Conservation (phyloP, 202 grass and related monocot genomes). For the Carex sylvatica region DNA sequence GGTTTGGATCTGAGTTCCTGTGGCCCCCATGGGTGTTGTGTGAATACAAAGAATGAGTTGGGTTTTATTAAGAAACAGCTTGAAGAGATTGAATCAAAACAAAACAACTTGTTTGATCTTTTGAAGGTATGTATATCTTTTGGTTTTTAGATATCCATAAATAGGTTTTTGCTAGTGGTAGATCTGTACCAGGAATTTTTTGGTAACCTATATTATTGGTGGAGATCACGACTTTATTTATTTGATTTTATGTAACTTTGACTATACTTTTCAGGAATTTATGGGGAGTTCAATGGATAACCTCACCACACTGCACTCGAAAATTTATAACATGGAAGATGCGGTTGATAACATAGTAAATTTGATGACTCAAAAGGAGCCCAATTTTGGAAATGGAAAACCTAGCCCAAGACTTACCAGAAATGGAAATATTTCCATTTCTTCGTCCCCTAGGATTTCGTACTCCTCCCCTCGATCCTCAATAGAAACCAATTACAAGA, state of each 20-base stretch:
- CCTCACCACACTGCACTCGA: conserved; percentile 60
- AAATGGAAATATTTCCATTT: conserved; percentile 49
- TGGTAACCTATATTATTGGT: conserved; percentile 1
- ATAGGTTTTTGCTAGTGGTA: background rate
- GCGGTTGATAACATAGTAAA: conserved; percentile 55
- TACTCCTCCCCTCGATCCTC: conserved; percentile 59
- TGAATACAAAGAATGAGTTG: conserved; percentile 69
- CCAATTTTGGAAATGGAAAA: conserved; percentile 28
- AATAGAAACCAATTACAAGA: conserved; percentile 57
- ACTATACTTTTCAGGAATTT: conserved; percentile 54
- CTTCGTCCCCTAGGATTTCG: conserved; percentile 74
- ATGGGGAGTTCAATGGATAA: conserved; percentile 71
- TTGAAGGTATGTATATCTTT: conserved; percentile 57
- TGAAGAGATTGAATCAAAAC: conserved; percentile 80
- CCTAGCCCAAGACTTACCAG: conserved; percentile 55
- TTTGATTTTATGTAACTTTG: conserved; percentile 27
- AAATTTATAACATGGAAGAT: conserved; percentile 86
- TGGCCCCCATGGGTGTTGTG: conserved; percentile 60
- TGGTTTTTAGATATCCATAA: conserved; percentile 6
- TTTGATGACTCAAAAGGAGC: conserved; percentile 67
- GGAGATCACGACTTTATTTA: background rate
- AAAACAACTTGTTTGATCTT: conserved; percentile 64
- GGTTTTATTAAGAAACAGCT: conserved; percentile 74
- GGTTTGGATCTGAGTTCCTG: conserved; percentile 56
- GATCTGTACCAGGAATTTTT: background rate